Evolutionary conservation across 2,329 filamentous ascomycete genomes (phyloP).

Genomic region (Fonsecaea pedrosoi): DNA sequence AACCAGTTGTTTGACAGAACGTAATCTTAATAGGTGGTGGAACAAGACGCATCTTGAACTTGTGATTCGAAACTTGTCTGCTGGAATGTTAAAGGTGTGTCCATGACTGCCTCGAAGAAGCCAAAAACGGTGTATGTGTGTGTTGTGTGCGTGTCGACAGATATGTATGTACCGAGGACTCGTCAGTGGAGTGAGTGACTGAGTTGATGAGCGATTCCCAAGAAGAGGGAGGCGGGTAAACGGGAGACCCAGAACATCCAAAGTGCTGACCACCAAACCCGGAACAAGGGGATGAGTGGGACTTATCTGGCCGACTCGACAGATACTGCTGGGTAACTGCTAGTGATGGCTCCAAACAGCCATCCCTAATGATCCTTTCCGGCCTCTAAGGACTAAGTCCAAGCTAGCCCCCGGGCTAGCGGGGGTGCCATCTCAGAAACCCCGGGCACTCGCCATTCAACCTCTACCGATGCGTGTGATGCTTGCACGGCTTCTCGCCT

Average conservation of each 20-base stretch:
- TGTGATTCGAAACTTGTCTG: not conserved
- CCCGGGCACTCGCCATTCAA: not conserved
- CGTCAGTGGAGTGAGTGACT: not conserved
- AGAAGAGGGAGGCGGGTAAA: not conserved
- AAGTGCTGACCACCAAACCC: constrained; percentile 6
- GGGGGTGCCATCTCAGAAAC: not conserved
- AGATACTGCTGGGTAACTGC: not conserved
- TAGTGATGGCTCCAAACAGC: not conserved
- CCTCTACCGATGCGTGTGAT: too few relatives aligned
- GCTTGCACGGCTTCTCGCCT: not conserved
- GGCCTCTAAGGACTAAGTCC: not conserved
- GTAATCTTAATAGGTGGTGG: not conserved
- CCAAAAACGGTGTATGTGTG: not conserved
- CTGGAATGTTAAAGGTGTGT: not conserved
- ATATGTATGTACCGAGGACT: not conserved
- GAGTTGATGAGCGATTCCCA: not conserved
- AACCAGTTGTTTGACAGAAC: not conserved
- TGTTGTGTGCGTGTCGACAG: not conserved
- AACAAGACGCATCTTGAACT: not conserved
- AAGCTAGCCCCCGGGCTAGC: constrained; percentile 12
- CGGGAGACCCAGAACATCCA: constrained; percentile 5
- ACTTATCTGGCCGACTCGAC: not conserved
- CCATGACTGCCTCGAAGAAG: not conserved
- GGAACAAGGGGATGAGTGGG: constrained; percentile 5
- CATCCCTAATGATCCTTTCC: not conserved